Evolutionary conservation across 371 early-diverging fungal species (phyloP).

Genomic region (Rhizoclosmatium hyalinum): DNA sequence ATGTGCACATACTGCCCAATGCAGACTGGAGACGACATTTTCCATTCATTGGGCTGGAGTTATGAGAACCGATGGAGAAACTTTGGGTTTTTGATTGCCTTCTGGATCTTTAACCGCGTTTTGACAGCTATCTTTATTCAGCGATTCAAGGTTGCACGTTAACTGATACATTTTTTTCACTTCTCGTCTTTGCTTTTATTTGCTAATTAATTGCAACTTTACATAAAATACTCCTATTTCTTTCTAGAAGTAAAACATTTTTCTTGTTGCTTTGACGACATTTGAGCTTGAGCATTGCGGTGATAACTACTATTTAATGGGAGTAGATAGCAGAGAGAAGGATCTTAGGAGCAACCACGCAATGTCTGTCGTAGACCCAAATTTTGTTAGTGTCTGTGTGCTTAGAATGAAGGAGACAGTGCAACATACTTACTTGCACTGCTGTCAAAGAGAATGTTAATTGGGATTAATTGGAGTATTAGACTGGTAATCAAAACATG

Average conservation of each 20-base stretch:
- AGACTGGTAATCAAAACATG: too few species aligned
- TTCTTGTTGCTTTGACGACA: not conserved
- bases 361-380: too few species aligned
- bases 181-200: too few species aligned
- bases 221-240: not conserved
- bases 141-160: slow-evolving; percentile 35
- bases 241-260: not conserved
- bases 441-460: too few species aligned
- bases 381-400: too few species aligned
- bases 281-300: too few species aligned
- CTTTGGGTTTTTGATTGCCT: slow-evolving; percentile 68
- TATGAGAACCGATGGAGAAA: slow-evolving; percentile 77
- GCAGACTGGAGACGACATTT: slow-evolving; percentile 67
- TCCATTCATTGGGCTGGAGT: slow-evolving; percentile 63
- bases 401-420: too few species aligned
- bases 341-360: too few species aligned
- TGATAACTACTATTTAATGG: too few species aligned
- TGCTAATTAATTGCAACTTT: not conserved
- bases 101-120: slow-evolving; percentile 38
- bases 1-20: slow-evolving; percentile 74
- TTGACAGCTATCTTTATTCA: slow-evolving; percentile 31
- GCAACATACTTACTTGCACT: too few species aligned
- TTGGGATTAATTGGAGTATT: too few species aligned
- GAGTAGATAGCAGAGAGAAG: too few species aligned
- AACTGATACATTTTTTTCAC: not conserved